Conservation (phyloP, 2,329 filamentous ascomycete species). For the Fusarium armeniacum region DNA sequence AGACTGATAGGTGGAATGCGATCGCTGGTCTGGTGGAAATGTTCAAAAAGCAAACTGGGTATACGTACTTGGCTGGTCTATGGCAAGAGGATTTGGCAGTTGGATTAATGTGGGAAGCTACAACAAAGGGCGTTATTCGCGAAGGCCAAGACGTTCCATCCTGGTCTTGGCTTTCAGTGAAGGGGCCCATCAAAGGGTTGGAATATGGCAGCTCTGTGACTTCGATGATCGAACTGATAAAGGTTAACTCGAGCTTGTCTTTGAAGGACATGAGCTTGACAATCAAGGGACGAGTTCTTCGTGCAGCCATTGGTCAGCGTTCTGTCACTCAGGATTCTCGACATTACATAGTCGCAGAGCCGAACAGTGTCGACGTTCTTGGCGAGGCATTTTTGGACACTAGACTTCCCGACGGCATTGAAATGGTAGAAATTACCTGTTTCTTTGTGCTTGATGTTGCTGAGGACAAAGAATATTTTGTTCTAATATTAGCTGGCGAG, state of each 20-base stretch:
- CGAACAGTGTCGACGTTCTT: neutral
- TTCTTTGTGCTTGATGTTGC: neutral
- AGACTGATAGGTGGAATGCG: slow-evolving; percentile 9
- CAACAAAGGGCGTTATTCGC: neutral
- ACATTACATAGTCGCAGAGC: slow-evolving; percentile 1
- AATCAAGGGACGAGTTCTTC: neutral
- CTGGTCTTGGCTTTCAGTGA: slow-evolving; percentile 19
- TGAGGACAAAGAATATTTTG: neutral
- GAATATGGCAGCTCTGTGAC: accelerated
- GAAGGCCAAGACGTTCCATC: neutral
- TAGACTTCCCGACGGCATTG: accelerated
- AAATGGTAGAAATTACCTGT: neutral
- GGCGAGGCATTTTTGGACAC: slow-evolving; percentile 14
- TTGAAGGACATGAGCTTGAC: neutral
- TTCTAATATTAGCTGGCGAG: neutral
- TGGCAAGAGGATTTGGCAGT: slow-evolving; percentile 12
- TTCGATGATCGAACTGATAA: slow-evolving; percentile 2
- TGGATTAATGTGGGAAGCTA: slow-evolving; percentile 15
- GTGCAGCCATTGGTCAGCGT: neutral
- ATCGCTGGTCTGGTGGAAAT: slow-evolving; percentile 1
- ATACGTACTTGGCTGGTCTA: slow-evolving; percentile 8
- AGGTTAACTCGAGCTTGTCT: neutral
- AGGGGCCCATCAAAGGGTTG: slow-evolving; percentile 1
- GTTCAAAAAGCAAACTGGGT: neutral
- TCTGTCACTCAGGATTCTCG: slow-evolving; percentile 6